Evolutionary conservation across 2,329 filamentous ascomycete species (phyloP).

Genomic region (Phaeosphaeriaceae sp.): DNA sequence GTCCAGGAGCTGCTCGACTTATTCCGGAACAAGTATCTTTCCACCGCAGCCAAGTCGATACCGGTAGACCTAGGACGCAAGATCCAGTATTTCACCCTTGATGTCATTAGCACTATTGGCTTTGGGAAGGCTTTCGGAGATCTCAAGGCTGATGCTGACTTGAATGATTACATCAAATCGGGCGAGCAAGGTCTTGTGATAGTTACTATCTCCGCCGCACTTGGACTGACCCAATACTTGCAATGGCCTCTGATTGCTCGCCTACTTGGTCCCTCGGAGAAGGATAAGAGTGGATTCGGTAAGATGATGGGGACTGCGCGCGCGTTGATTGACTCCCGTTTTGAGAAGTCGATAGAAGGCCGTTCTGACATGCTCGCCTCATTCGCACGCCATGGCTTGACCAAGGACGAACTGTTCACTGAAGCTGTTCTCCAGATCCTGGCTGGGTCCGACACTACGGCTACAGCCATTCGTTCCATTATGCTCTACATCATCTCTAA

Average conservation of each 20-base stretch:
- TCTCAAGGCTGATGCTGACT: constrained; percentile 55
- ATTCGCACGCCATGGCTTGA: constrained; percentile 56
- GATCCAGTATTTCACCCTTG: constrained; percentile 60
- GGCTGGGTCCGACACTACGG: constrained; percentile 64
- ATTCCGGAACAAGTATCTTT: constrained; percentile 54
- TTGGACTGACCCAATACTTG: constrained; percentile 17
- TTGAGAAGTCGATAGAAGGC: constrained; percentile 49
- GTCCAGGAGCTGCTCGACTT: constrained; percentile 55
- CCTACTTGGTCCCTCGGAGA: constrained; percentile 40
- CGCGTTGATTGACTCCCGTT: constrained; percentile 24
- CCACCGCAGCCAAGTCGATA: constrained; percentile 4
- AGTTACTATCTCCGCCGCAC: constrained; percentile 4
- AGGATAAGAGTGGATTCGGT: constrained; percentile 28
- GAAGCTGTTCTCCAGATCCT: constrained; percentile 56
- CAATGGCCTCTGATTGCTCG: constrained; percentile 28
- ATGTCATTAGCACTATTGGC: constrained; percentile 60
- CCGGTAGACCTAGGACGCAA: constrained; percentile 55
- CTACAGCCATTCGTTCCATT: constrained; percentile 60
- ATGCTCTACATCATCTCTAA: constrained; percentile 60
- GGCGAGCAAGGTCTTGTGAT: constrained; percentile 37
- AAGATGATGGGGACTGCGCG: constrained; percentile 28
- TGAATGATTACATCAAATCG: constrained; percentile 53
- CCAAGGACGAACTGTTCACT: constrained; percentile 44
- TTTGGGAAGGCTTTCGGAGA: constrained; percentile 60
- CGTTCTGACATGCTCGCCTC: constrained; percentile 60